These are phyloP conservation scores for Sporothrix euskadiensis DNA, from an alignment of 2,329 filamentous ascomycete genomes.

Conservation along the genomic window DNA sequence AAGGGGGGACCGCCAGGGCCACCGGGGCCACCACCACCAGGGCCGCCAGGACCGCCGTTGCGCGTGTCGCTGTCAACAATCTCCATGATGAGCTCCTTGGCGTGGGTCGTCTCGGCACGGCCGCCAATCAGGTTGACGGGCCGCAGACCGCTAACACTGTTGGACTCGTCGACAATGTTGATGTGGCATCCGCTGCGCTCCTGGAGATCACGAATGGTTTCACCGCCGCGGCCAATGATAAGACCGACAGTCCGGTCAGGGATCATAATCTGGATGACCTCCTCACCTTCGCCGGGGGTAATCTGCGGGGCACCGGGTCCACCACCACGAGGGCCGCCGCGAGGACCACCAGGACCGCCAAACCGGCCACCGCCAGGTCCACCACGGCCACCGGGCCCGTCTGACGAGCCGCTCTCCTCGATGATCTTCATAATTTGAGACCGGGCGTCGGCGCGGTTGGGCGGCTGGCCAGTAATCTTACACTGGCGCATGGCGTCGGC, in stretches of 20 bases:
- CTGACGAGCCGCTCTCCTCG: conserved; percentile 72
- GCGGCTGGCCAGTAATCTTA: conserved; percentile 75
- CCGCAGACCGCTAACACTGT: conserved; percentile 85
- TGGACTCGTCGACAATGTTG: conserved; percentile 90
- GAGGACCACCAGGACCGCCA: conserved; percentile 36
- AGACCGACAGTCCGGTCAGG: conserved; percentile 89
- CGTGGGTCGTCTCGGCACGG: conserved; percentile 69
- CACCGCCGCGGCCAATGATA: conserved; percentile 90
- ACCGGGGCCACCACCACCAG: conserved; percentile 14
- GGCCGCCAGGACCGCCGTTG: conserved; percentile 41
- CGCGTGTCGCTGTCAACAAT: conserved; percentile 90
- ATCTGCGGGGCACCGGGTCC: conserved; percentile 37
- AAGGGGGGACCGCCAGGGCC: conserved; percentile 32
- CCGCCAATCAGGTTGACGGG: conserved; percentile 89
- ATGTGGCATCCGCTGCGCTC: conserved; percentile 92
- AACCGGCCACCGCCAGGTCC: conserved; percentile 40
- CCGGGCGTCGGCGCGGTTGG: conserved; percentile 75
- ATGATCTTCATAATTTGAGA: conserved; percentile 84
- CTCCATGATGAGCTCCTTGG: conserved; percentile 87
- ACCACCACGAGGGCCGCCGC: conserved; percentile 37
- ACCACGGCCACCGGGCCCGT: conserved; percentile 45
- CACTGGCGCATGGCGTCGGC: conserved; percentile 76
- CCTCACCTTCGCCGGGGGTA: conserved; percentile 72
- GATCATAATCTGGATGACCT: conserved; percentile 90
- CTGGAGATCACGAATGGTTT: conserved; percentile 90